Conservation (phyloP, 345 rosid genomes). For the Trapa bicornis region DNA sequence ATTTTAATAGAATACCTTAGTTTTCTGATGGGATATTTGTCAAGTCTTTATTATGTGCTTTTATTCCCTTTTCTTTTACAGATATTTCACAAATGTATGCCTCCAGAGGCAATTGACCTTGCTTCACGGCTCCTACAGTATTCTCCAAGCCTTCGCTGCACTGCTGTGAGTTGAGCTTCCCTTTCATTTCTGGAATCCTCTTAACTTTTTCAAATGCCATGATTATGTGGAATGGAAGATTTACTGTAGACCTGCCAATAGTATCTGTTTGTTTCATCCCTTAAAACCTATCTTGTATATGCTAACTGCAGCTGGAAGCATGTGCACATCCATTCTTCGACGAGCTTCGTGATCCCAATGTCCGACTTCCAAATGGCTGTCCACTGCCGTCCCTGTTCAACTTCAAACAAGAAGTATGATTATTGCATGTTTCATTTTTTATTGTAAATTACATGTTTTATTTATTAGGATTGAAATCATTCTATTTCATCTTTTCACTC, state of each 20-base stretch:
- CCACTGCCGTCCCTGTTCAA: constrained; percentile 65
- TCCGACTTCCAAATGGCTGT: constrained; percentile 67
- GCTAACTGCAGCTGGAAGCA: constrained; percentile 43
- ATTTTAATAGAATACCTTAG: not conserved
- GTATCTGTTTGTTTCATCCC: not conserved
- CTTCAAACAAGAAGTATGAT: constrained; percentile 58
- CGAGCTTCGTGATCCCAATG: constrained; percentile 64
- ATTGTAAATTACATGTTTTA: not conserved
- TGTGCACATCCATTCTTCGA: constrained; percentile 70
- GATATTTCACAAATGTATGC: constrained; percentile 77
- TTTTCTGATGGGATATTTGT: not conserved
- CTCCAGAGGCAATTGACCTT: constrained; percentile 86
- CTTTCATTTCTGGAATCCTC: not conserved
- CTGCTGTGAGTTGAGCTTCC: constrained; percentile 46
- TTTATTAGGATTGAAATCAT: not conserved
- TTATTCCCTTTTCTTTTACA: constrained; percentile 13
- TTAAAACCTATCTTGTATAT: not conserved
- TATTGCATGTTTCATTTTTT: not conserved
- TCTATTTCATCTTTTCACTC: not conserved
- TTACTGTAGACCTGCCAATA: not conserved
- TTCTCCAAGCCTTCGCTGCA: constrained; percentile 68
- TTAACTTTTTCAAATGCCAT: not conserved
- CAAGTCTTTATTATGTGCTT: not conserved
- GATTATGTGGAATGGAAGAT: not conserved
- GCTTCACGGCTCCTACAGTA: constrained; percentile 75